Percentiles rank a stretch among this genome's conserved stretches.
Conservation (phyloP, 2,329 filamentous ascomycete genomes). For the Hymenoscyphus albidus region DNA sequence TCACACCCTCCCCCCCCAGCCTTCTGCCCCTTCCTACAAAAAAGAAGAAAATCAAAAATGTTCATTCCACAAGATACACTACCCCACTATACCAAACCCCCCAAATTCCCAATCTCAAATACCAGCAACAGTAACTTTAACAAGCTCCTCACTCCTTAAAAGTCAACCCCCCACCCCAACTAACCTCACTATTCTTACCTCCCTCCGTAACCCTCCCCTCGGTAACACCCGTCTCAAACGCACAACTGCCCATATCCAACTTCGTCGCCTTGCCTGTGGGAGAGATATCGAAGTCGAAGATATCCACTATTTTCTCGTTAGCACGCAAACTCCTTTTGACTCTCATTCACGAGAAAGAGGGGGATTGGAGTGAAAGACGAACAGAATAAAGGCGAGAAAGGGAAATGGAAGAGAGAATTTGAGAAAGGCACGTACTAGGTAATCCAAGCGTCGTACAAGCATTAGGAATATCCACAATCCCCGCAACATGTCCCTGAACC, state of each 20-base stretch:
- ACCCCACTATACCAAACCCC: no score
- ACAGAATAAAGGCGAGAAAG: neutral
- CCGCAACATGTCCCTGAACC: slow-evolving; percentile 82
- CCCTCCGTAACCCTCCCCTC: slow-evolving; percentile 44
- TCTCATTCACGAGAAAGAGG: neutral
- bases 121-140: no score
- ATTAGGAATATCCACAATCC: slow-evolving; percentile 87
- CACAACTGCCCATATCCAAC: slow-evolving; percentile 68
- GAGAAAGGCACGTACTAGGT: slow-evolving; percentile 45
- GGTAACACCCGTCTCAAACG: slow-evolving; percentile 51
- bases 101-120: neutral
- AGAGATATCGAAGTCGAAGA: slow-evolving; percentile 89
- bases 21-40: no score
- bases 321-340: neutral
- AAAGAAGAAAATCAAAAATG: no score
- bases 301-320: slow-evolving; percentile 56
- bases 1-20: no score
- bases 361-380: no score
- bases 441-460: slow-evolving; percentile 84
- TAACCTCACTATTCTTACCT: slow-evolving; percentile 45
- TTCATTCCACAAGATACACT: no score
- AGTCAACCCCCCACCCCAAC: slow-evolving; percentile 50
- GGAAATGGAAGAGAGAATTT: neutral
- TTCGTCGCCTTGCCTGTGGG: slow-evolving; percentile 57
- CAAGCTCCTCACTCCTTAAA: slow-evolving; percentile 38